Percentiles rank a stretch among this genome's conserved stretches.
phyloP scores from a whole-genome alignment of 1,139 yeast genomes.

The Kodamaea derodonti region DNA sequence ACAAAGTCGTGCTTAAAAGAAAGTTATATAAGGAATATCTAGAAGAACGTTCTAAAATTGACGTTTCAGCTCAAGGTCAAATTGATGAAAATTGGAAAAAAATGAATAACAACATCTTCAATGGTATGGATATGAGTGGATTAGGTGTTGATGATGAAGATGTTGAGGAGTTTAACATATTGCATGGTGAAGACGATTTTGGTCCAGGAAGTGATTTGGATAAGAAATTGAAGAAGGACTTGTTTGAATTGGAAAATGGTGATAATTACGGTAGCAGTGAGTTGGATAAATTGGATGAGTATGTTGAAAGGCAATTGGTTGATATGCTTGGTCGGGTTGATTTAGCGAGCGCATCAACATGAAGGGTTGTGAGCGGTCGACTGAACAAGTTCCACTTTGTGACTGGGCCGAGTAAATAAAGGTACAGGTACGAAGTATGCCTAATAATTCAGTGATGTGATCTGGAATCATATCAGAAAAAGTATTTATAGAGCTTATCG shows the following conservation, averaged over 20 bases:
- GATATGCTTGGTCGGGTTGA: background rate
- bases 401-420: too few relatives aligned
- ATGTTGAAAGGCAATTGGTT: background rate
- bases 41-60: slow-evolving; percentile 15
- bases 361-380: background rate
- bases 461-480: too few relatives aligned
- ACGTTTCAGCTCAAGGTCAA: slow-evolving; percentile 21
- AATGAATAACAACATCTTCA: slow-evolving; percentile 41
- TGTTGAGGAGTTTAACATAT: slow-evolving; percentile 49
- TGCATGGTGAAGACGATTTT: slow-evolving; percentile 19
- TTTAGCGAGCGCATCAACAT: background rate
- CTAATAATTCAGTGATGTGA: too few relatives aligned
- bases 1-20: slow-evolving; percentile 27
- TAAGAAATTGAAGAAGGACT: slow-evolving; percentile 9
- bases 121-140: slow-evolving; percentile 37
- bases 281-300: slow-evolving; percentile 13
- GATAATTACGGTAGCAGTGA: slow-evolving; percentile 14
- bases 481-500: too few relatives aligned
- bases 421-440: too few relatives aligned
- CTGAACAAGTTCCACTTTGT: too few relatives aligned
- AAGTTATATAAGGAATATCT: slow-evolving; percentile 33
- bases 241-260: slow-evolving; percentile 10
- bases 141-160: slow-evolving; percentile 62
- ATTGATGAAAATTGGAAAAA: slow-evolving; percentile 50
- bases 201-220: slow-evolving; percentile 7